Evolutionary conservation across 1,139 yeast species (phyloP).

Genomic region (Yamadazyma blattariae): DNA sequence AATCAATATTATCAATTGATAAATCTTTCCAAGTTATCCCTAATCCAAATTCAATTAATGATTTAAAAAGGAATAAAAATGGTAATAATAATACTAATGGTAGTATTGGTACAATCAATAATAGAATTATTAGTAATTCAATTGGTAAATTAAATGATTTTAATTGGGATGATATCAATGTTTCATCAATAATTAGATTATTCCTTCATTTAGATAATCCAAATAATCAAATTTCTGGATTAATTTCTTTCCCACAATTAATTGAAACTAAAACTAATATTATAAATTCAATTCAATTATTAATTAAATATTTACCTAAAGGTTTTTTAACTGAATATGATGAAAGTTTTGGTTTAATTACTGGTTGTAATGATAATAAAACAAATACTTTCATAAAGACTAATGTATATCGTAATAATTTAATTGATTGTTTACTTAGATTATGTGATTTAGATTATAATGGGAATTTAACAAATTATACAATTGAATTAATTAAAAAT

Average conservation of each 20-base stretch:
- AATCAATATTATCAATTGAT: slow-evolving; percentile 24
- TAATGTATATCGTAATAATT: slow-evolving; percentile 30
- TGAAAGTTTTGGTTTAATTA: slow-evolving; percentile 24
- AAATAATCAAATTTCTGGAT: slow-evolving; percentile 30
- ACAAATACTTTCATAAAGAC: slow-evolving; percentile 14
- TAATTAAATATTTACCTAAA: slow-evolving; percentile 23
- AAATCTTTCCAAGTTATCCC: slow-evolving; percentile 28
- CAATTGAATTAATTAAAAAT: slow-evolving; percentile 22
- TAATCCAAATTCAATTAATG: slow-evolving; percentile 9
- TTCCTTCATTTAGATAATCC: slow-evolving; percentile 35
- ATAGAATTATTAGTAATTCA: slow-evolving; percentile 17
- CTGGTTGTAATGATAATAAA: slow-evolving; percentile 22
- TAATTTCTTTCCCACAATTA: slow-evolving; percentile 27
- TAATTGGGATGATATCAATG: slow-evolving; percentile 35
- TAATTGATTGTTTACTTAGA: slow-evolving; percentile 31
- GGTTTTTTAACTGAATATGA: slow-evolving; percentile 30
- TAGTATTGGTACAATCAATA: too few species aligned
- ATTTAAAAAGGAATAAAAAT: too few species aligned
- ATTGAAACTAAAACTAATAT: slow-evolving; percentile 18
- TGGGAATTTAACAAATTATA: slow-evolving; percentile 18
- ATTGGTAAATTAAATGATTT: slow-evolving; percentile 8
- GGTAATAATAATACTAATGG: too few species aligned
- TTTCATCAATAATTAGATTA: slow-evolving; percentile 33
- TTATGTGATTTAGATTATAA: slow-evolving; percentile 20
- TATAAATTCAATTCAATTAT: slow-evolving; percentile 14